phyloP scores from a whole-genome alignment of 164 flowering plant species.

The Piper longum region DNA sequence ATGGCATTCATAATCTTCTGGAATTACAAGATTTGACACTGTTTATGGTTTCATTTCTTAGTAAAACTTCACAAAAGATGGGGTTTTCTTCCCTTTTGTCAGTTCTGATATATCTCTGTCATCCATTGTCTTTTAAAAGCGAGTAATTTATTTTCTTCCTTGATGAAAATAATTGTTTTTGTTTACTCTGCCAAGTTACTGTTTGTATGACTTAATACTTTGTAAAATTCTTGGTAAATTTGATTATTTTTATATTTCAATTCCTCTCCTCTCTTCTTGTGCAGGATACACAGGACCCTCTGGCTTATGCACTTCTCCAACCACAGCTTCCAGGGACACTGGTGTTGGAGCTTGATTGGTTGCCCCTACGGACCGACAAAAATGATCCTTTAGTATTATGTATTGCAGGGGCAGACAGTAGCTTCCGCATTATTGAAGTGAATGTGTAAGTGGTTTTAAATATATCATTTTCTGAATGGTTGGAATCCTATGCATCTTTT shows the following conservation, averaged over 20 bases:
- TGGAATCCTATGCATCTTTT: neutral
- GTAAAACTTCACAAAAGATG: neutral
- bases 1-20: neutral
- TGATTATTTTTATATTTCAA: too few relatives aligned
- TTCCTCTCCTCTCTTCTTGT: neutral
- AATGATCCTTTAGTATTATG: slow-evolving; percentile 90
- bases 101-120: neutral
- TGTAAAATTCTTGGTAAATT: too few relatives aligned
- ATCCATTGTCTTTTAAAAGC: neutral
- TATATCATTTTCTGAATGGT: neutral
- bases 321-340: slow-evolving; percentile 95
- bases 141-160: neutral
- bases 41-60: neutral
- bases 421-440: slow-evolving; percentile 91
- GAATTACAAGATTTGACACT: neutral
- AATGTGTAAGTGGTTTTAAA: slow-evolving; percentile 44
- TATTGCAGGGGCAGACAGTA: slow-evolving; percentile 98
- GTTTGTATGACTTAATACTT: too few relatives aligned
- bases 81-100: neutral
- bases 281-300: slow-evolving; percentile 92
- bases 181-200: too few relatives aligned
- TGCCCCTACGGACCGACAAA: slow-evolving; percentile 70
- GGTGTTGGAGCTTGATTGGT: slow-evolving; percentile 95
- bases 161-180: too few relatives aligned
- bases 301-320: slow-evolving; percentile 87